Percentiles rank a stretch among this genome's conserved stretches.
Evolutionary conservation across 2,329 filamentous ascomycete species (phyloP).

Genomic region (Pestalotiopsis sp.): DNA sequence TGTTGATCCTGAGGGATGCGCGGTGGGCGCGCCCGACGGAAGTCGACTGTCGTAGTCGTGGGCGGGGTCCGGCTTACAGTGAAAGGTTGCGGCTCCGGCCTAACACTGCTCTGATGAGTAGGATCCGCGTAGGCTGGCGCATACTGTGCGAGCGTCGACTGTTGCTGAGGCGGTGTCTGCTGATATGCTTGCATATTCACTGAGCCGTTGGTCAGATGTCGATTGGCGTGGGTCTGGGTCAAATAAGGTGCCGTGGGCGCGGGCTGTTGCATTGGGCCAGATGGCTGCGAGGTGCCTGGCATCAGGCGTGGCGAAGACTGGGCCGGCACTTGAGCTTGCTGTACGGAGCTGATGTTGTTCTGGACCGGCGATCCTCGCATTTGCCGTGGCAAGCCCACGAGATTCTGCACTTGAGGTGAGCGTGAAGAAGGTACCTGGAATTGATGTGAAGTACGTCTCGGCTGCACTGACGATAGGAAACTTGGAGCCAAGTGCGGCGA

Average conservation of each 20-base stretch:
- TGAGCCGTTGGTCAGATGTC: background rate
- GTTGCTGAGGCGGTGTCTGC: background rate
- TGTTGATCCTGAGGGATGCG: conserved; percentile 32
- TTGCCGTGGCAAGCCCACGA: background rate
- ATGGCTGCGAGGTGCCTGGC: background rate
- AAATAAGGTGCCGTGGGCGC: background rate
- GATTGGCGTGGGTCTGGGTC: background rate
- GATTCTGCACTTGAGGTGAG: conserved; percentile 13
- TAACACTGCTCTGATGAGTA: conserved; percentile 2
- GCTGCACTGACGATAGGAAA: background rate
- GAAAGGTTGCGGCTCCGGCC: background rate
- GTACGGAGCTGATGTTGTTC: background rate
- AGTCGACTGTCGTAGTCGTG: background rate
- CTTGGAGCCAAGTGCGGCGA: background rate
- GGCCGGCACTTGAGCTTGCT: conserved; percentile 1
- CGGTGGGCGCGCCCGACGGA: background rate
- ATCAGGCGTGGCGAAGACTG: background rate
- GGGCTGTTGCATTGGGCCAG: background rate
- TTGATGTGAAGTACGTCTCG: conserved; percentile 13
- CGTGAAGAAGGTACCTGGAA: conserved; percentile 1
- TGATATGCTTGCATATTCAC: background rate
- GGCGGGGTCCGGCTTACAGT: background rate
- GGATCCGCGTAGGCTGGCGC: background rate
- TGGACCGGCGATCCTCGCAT: conserved; percentile 14
- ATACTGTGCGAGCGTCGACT: background rate